A percentile compares a stretch with the other conserved stretches of the same genome.
Evolutionary conservation across 2,329 filamentous ascomycete genomes (phyloP).

Genomic region (Aspergillus persii): DNA sequence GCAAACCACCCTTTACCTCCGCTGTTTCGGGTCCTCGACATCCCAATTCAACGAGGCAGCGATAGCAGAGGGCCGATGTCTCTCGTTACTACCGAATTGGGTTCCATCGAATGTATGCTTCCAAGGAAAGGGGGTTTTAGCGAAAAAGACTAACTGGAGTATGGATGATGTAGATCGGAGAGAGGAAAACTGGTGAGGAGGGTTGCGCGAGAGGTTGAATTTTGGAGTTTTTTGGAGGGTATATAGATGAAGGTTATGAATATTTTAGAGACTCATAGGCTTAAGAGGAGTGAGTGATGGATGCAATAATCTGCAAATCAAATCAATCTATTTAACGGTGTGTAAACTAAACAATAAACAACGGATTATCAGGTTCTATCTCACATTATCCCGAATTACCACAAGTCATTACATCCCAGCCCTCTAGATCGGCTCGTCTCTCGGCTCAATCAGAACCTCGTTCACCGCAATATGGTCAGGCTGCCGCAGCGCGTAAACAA

Average conservation of each 20-base stretch:
- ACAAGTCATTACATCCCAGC: background rate
- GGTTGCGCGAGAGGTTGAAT: background rate
- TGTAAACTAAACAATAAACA: background rate
- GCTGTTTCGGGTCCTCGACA: background rate
- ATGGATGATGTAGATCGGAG: no score
- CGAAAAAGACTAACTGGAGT: no score
- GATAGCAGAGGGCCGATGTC: background rate
- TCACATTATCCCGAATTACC: background rate
- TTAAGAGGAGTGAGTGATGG: background rate
- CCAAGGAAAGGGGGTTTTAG: no score
- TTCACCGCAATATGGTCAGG: constrained; percentile 75
- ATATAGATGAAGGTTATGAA: no score
- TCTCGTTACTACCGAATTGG: background rate
- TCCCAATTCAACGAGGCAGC: background rate
- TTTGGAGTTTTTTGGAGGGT: background rate
- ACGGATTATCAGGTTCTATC: background rate
- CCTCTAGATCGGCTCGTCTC: constrained; percentile 69
- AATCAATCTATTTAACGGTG: no score
- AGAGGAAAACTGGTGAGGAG: background rate
- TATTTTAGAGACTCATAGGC: no score
- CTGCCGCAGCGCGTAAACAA: constrained; percentile 72
- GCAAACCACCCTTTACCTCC: background rate
- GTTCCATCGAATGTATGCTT: background rate
- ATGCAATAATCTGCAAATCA: no score
- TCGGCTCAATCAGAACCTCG: constrained; percentile 74